These are phyloP conservation scores for Gautieria morchelliformis DNA, from an alignment of 768 basidiomycete genomes.

Conservation along the genomic window DNA sequence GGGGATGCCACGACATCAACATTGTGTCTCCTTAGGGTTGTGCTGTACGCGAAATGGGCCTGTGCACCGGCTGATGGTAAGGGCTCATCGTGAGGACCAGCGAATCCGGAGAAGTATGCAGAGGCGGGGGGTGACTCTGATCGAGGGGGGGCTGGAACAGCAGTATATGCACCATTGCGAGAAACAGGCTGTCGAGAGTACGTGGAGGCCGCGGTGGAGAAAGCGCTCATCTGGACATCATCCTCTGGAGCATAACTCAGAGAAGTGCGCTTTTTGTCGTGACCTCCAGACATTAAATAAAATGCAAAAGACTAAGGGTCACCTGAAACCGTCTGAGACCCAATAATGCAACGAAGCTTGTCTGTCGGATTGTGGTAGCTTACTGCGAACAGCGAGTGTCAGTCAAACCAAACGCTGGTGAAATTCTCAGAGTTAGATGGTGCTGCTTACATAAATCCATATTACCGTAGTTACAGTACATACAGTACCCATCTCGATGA, in stretches of 20 bases:
- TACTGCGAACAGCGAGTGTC: too few relatives aligned
- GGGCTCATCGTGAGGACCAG: conserved; percentile 39
- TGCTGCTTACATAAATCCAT: too few relatives aligned
- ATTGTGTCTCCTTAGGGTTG: conserved; percentile 63
- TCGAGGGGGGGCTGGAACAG: conserved; percentile 11
- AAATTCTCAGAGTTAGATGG: too few relatives aligned
- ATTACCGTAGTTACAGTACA: too few relatives aligned
- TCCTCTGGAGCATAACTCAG: neutral
- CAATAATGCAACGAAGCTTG: neutral
- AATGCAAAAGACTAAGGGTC: neutral
- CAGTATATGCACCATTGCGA: neutral
- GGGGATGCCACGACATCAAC: conserved; percentile 27
- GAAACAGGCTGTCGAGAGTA: conserved; percentile 1
- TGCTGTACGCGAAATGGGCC: conserved; percentile 76
- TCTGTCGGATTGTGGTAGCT: too few relatives aligned
- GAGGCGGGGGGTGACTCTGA: conserved; percentile 68
- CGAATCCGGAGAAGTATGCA: conserved; percentile 61
- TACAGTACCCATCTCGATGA: too few relatives aligned
- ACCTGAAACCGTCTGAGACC: neutral
- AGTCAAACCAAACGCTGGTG: too few relatives aligned
- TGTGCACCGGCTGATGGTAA: conserved; percentile 56
- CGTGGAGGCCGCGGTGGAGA: conserved; percentile 4
- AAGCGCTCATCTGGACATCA: conserved; percentile 1
- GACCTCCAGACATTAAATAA: neutral
- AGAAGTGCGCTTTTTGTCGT: conserved; percentile 8